phyloP scores from a whole-genome alignment of 1,139 yeast species.

The Wickerhamiella pararugosa region DNA sequence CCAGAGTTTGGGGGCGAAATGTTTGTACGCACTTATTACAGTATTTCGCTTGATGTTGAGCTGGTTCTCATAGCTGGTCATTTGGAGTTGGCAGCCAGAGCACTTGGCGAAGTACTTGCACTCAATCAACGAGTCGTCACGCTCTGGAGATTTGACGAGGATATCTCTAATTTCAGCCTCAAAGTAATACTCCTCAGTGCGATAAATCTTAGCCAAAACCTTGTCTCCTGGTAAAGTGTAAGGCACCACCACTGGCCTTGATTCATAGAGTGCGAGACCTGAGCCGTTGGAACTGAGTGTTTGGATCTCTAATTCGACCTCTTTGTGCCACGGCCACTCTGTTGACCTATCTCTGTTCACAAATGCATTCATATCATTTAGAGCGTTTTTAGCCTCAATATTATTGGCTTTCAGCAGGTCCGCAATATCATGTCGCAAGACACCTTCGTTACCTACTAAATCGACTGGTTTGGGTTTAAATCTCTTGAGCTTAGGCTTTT shows the following conservation, averaged over 20 bases:
- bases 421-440: conserved; percentile 57
- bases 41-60: conserved; percentile 56
- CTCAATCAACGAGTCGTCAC: conserved; percentile 40
- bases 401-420: conserved; percentile 35
- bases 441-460: conserved; percentile 69
- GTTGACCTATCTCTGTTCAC: conserved; percentile 43
- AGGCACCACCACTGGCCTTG: conserved; percentile 43
- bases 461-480: conserved; percentile 53
- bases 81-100: conserved; percentile 88
- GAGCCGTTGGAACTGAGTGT: conserved; percentile 58
- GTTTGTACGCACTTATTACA: conserved; percentile 67
- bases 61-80: conserved; percentile 57
- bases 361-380: conserved; percentile 49
- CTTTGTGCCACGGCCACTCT: conserved; percentile 43
- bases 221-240: conserved; percentile 79
- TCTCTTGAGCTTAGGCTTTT: conserved; percentile 22
- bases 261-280: conserved; percentile 24
- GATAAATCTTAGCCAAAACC: conserved; percentile 54
- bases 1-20: conserved; percentile 34
- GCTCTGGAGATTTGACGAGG: conserved; percentile 28
- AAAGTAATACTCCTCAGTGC: conserved; percentile 60
- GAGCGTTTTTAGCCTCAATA: conserved; percentile 34
- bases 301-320: conserved; percentile 40
- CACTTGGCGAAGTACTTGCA: conserved; percentile 75
- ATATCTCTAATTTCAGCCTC: conserved; percentile 62